These are phyloP conservation scores for Flaveria ramosissima DNA, from an alignment of 129 eudicot genomes.

Conservation along the genomic window DNA sequence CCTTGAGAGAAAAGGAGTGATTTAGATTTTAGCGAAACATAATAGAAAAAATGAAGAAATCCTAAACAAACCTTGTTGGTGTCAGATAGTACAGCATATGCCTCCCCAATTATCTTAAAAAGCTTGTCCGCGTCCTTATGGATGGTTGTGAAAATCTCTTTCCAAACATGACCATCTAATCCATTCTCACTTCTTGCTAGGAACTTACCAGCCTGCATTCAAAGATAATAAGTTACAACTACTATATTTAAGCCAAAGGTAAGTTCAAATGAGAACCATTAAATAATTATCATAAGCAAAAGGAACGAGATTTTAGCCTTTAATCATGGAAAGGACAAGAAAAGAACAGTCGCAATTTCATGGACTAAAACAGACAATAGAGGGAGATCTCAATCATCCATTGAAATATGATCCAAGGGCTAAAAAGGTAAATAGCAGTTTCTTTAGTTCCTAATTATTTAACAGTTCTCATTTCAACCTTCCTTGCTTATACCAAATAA, in stretches of 20 bases:
- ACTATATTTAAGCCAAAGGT: not conserved
- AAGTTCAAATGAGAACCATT: not conserved
- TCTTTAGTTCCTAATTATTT: not conserved
- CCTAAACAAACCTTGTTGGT: slow-evolving; percentile 54
- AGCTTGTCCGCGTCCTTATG: slow-evolving; percentile 76
- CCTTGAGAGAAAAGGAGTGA: not conserved
- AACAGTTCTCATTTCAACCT: not conserved
- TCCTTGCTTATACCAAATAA: not conserved
- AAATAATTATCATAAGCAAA: not conserved
- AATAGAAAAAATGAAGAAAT: not conserved
- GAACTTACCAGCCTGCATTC: slow-evolving; percentile 68
- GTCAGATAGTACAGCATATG: slow-evolving; percentile 89
- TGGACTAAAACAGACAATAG: not conserved
- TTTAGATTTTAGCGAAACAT: not conserved
- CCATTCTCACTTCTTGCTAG: slow-evolving; percentile 62
- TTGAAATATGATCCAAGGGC: not conserved
- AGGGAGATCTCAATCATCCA: not conserved
- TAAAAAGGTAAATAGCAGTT: not conserved
- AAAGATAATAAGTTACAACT: slow-evolving; percentile 17
- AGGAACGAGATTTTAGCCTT: not conserved
- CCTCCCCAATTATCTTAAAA: slow-evolving; percentile 87
- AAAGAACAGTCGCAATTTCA: not conserved
- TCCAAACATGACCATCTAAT: slow-evolving; percentile 62
- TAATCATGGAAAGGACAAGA: not conserved
- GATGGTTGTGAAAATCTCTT: slow-evolving; percentile 60